Evolutionary conservation across 2,329 filamentous ascomycete species (phyloP).

Genomic region (Alternaria dauci): DNA sequence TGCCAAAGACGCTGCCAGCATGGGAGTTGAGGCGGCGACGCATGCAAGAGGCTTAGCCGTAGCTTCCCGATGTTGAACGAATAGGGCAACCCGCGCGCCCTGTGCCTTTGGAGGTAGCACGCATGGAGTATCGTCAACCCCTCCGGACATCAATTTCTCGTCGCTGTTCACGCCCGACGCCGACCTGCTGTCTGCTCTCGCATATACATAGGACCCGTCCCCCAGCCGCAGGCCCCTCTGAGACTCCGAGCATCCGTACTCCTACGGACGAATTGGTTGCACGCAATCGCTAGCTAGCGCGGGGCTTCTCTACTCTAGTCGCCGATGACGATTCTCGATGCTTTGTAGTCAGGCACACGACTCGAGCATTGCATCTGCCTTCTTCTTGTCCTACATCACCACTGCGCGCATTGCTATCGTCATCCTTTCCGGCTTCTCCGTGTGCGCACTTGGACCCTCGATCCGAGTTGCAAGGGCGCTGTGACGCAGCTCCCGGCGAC

Average conservation of each 20-base stretch:
- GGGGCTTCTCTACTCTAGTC: slow-evolving; percentile 19
- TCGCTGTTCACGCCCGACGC: slow-evolving; percentile 13
- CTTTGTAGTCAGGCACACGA: slow-evolving; percentile 21
- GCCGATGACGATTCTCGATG: slow-evolving; percentile 32
- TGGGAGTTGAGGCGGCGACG: slow-evolving; percentile 3
- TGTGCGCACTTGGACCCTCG: slow-evolving; percentile 15
- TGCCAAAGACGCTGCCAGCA: slow-evolving; percentile 3
- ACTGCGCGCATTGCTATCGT: slow-evolving; percentile 6
- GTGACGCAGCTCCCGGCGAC: slow-evolving; percentile 18
- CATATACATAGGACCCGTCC: slow-evolving; percentile 1
- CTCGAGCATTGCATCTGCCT: slow-evolving; percentile 12
- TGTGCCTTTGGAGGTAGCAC: slow-evolving; percentile 8
- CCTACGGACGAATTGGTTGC: slow-evolving; percentile 13
- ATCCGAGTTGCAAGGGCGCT: slow-evolving; percentile 11
- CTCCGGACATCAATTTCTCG: slow-evolving; percentile 18
- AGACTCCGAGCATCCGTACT: slow-evolving; percentile 18
- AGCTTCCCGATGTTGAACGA: slow-evolving; percentile 18
- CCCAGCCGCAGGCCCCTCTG: neutral
- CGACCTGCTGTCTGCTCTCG: neutral
- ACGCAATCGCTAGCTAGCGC: slow-evolving; percentile 15
- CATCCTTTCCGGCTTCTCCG: slow-evolving; percentile 17
- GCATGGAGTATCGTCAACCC: slow-evolving; percentile 14
- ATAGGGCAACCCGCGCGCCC: slow-evolving; percentile 21
- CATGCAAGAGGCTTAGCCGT: slow-evolving; percentile 16
- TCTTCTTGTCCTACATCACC: slow-evolving; percentile 9